These are phyloP conservation scores for Colletotrichum viniferum DNA, from an alignment of 2,329 filamentous ascomycete species.

Conservation along the genomic window DNA sequence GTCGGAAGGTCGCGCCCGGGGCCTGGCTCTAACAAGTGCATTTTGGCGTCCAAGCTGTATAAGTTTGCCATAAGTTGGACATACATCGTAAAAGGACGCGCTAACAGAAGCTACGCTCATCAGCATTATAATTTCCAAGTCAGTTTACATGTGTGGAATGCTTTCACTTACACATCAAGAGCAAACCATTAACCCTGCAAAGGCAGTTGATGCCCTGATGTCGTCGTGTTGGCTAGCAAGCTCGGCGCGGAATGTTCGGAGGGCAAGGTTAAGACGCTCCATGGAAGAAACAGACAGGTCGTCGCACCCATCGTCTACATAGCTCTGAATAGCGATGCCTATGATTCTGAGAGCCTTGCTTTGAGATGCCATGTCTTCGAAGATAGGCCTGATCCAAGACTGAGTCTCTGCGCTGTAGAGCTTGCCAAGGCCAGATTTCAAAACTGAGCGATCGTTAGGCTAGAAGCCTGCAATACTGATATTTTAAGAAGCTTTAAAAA, in stretches of 20 bases:
- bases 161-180: background rate
- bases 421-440: background rate
- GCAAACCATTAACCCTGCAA: background rate
- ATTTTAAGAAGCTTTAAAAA: too few species aligned
- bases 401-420: background rate
- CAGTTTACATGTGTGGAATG: background rate
- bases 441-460: background rate
- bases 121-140: background rate
- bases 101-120: background rate
- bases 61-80: background rate
- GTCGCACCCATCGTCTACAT: background rate
- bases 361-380: background rate
- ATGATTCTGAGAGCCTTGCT: background rate
- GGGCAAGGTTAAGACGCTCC: background rate
- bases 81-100: background rate
- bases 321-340: background rate
- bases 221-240: background rate
- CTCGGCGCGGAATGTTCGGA: background rate
- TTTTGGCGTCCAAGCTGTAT: background rate
- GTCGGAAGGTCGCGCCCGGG: background rate
- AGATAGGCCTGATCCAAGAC: background rate
- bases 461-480: background rate
- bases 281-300: background rate
- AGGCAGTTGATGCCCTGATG: background rate
- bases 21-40: background rate